Percentiles rank a stretch among this genome's conserved stretches.
These are phyloP conservation scores for Pythium myriotylum DNA, from an alignment of 352 stramenopile genomes.

Conservation along the genomic window DNA sequence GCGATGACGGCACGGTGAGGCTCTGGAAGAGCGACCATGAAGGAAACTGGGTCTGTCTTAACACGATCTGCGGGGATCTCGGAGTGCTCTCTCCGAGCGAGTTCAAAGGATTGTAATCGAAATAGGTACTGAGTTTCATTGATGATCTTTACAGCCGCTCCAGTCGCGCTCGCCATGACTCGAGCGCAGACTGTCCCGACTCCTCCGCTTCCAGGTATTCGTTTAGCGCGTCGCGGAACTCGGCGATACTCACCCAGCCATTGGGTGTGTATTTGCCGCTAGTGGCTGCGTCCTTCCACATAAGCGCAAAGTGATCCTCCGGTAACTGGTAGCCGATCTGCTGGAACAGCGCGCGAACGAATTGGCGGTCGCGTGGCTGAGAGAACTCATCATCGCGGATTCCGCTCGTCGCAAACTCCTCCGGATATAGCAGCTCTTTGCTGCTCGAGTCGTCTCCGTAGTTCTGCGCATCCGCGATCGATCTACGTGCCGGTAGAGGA, in stretches of 20 bases:
- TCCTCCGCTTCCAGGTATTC: slow-evolving; percentile 61
- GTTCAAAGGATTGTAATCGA: slow-evolving; percentile 19
- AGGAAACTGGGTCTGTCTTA: slow-evolving; percentile 92
- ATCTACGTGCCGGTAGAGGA: slow-evolving; percentile 59
- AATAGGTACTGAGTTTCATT: slow-evolving; percentile 7
- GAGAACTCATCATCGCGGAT: slow-evolving; percentile 87
- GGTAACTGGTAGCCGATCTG: slow-evolving; percentile 65
- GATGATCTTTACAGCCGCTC: slow-evolving; percentile 11
- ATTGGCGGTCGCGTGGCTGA: slow-evolving; percentile 53
- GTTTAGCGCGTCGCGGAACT: slow-evolving; percentile 79
- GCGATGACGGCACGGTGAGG: slow-evolving; percentile 94
- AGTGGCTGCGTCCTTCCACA: slow-evolving; percentile 64
- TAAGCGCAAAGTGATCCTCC: slow-evolving; percentile 66
- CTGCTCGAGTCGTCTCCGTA: slow-evolving; percentile 87
- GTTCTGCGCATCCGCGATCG: slow-evolving; percentile 90
- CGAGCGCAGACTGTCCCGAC: slow-evolving; percentile 41
- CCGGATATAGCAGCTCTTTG: slow-evolving; percentile 84
- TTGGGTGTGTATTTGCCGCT: slow-evolving; percentile 44
- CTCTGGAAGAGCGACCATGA: slow-evolving; percentile 95
- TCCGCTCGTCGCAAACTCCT: slow-evolving; percentile 78
- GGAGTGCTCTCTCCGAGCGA: slow-evolving; percentile 36
- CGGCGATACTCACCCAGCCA: slow-evolving; percentile 55
- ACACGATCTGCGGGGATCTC: slow-evolving; percentile 80
- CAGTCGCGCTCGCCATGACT: slow-evolving; percentile 51
- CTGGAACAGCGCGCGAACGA: slow-evolving; percentile 69